phyloP scores from a whole-genome alignment of 225 moss, liverwort and hornwort species.

The Rhytidiadelphus loreus region DNA sequence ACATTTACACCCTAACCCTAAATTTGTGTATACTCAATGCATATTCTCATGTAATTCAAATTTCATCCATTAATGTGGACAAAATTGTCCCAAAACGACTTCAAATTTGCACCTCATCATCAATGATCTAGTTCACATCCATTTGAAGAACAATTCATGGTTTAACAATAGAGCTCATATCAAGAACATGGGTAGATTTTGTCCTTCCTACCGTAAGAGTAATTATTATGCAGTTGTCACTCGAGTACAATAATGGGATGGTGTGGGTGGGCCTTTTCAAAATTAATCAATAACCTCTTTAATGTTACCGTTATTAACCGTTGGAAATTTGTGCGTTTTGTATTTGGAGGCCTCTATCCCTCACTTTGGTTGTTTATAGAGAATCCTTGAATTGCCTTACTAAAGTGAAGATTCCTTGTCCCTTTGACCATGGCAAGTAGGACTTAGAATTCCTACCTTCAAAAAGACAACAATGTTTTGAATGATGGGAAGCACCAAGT shows the following conservation, averaged over 20 bases:
- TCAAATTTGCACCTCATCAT: background rate
- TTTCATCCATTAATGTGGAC: background rate
- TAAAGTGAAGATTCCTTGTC: background rate
- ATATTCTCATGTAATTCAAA: background rate
- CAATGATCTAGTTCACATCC: background rate
- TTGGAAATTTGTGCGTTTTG: rapidly evolving
- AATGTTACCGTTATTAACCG: rapidly evolving
- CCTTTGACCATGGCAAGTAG: rapidly evolving
- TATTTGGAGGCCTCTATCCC: rapidly evolving
- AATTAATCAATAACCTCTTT: background rate
- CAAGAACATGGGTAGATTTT: background rate
- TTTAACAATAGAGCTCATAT: rapidly evolving
- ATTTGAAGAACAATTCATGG: background rate
- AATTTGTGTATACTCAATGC: background rate
- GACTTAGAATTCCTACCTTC: background rate
- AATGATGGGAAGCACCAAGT: background rate
- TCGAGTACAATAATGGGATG: too few species aligned
- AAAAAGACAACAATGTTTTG: background rate
- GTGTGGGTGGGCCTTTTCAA: rapidly evolving
- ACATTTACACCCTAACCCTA: rapidly evolving
- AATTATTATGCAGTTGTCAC: rapidly evolving
- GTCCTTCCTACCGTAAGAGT: rapidly evolving
- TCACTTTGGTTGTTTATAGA: background rate
- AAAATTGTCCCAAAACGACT: rapidly evolving
- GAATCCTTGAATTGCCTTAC: rapidly evolving